Percentiles rank a stretch among this genome's conserved stretches.
Conservation (phyloP, 345 rosid species). For the Aquilaria sinensis region DNA sequence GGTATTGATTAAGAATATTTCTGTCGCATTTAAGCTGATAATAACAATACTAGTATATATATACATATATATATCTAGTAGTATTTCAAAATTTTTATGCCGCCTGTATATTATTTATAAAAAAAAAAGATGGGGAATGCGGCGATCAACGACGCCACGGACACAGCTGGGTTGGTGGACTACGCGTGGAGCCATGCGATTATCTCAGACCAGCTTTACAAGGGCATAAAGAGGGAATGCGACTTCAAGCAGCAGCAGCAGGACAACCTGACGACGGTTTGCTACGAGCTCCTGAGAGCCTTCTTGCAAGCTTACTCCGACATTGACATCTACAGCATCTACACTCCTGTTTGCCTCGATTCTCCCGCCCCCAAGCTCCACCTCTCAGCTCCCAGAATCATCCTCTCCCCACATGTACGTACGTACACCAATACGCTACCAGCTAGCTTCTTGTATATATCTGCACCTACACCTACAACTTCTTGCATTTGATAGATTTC, state of each 20-base stretch:
- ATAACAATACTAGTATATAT: neutral
- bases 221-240: slow-evolving; percentile 34
- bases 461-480: neutral
- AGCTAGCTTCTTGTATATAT: neutral
- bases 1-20: slow-evolving; percentile 23
- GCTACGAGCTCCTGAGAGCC: slow-evolving; percentile 18
- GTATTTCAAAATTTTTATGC: neutral
- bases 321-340: slow-evolving; percentile 68
- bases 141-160: slow-evolving; percentile 51
- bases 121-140: slow-evolving; percentile 67
- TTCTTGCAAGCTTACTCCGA: slow-evolving; percentile 37
- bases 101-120: neutral
- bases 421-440: neutral
- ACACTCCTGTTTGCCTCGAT: slow-evolving; percentile 45
- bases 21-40: neutral
- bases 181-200: slow-evolving; percentile 76
- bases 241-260: slow-evolving; percentile 13
- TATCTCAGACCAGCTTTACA: slow-evolving; percentile 58
- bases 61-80: neutral
- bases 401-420: slow-evolving; percentile 29
- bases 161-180: slow-evolving; percentile 48
- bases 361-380: neutral
- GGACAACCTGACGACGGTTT: slow-evolving; percentile 11
- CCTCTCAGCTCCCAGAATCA: slow-evolving; percentile 24
- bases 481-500: neutral